Evolutionary conservation across 129 eudicot species (phyloP).

Genomic region (Sambucus nigra): DNA sequence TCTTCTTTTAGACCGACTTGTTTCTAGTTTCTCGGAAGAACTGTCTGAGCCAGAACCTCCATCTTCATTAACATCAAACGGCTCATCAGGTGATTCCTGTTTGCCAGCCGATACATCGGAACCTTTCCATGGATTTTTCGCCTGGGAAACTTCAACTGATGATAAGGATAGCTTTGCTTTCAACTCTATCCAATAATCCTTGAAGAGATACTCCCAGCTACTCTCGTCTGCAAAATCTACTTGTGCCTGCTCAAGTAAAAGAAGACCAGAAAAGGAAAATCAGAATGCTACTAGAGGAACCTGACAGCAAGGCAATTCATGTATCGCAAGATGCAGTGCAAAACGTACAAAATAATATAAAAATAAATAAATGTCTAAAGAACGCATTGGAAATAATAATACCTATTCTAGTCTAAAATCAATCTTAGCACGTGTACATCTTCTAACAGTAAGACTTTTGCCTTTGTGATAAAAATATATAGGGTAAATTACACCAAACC

Average conservation of each 20-base stretch:
- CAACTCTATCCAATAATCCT: constrained; percentile 70
- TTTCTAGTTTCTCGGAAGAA: constrained; percentile 35
- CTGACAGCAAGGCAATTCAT: background rate
- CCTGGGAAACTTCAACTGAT: constrained; percentile 50
- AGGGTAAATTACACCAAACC: no score
- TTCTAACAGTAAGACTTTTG: no score
- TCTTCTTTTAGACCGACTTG: constrained; percentile 40
- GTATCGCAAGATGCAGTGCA: no score
- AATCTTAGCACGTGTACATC: no score
- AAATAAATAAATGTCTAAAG: no score
- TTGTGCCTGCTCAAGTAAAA: constrained; percentile 28
- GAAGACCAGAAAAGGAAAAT: constrained; percentile 6
- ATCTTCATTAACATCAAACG: constrained; percentile 32
- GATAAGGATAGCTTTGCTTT: constrained; percentile 61
- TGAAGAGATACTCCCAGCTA: constrained; percentile 85
- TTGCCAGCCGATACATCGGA: constrained; percentile 33
- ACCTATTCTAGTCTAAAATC: no score
- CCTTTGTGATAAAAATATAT: no score
- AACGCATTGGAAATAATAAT: no score
- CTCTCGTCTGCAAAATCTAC: constrained; percentile 66
- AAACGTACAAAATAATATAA: no score
- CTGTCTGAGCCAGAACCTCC: constrained; percentile 53
- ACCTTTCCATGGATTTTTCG: constrained; percentile 64
- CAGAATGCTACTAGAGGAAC: background rate
- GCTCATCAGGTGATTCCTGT: constrained; percentile 23